phyloP scores from a whole-genome alignment of 1,139 yeast species.

The Hanseniaspora uvarum region DNA sequence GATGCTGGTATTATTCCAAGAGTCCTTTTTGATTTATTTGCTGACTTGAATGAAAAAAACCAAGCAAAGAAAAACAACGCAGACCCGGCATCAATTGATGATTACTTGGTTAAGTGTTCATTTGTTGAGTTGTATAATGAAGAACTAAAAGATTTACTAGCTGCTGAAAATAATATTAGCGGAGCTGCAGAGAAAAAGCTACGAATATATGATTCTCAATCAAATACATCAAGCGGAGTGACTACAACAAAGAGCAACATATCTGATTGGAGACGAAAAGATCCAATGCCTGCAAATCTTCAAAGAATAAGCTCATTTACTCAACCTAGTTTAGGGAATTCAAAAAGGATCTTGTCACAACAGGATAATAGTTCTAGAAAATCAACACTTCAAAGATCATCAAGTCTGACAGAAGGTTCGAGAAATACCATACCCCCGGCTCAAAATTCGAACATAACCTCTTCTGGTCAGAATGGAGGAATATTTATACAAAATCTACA shows the following conservation, averaged over 20 bases:
- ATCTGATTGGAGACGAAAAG: slow-evolving; percentile 6
- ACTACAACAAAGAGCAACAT: neutral
- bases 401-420: slow-evolving; percentile 3
- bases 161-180: slow-evolving; percentile 28
- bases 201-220: slow-evolving; percentile 41
- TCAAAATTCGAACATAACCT: neutral
- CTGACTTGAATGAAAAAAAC: slow-evolving; percentile 30
- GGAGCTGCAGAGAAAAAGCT: slow-evolving; percentile 33
- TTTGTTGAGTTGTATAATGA: slow-evolving; percentile 68
- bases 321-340: neutral
- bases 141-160: slow-evolving; percentile 53
- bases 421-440: neutral
- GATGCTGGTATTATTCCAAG: slow-evolving; percentile 64
- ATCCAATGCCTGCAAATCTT: neutral
- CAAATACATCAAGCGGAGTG: neutral
- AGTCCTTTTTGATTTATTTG: slow-evolving; percentile 47
- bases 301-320: slow-evolving; percentile 11
- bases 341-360: slow-evolving; percentile 4
- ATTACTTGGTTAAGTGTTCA: slow-evolving; percentile 54
- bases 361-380: slow-evolving; percentile 1
- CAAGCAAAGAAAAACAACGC: slow-evolving; percentile 20
- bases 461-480: slow-evolving; percentile 20
- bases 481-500: slow-evolving; percentile 46
- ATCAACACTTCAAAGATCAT: slow-evolving; percentile 9
- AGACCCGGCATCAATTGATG: slow-evolving; percentile 23